A percentile compares a stretch with the other conserved stretches of the same genome.
Evolutionary conservation across 768 basidiomycete genomes (phyloP).

Genomic region (Pleurotus ostreatus): DNA sequence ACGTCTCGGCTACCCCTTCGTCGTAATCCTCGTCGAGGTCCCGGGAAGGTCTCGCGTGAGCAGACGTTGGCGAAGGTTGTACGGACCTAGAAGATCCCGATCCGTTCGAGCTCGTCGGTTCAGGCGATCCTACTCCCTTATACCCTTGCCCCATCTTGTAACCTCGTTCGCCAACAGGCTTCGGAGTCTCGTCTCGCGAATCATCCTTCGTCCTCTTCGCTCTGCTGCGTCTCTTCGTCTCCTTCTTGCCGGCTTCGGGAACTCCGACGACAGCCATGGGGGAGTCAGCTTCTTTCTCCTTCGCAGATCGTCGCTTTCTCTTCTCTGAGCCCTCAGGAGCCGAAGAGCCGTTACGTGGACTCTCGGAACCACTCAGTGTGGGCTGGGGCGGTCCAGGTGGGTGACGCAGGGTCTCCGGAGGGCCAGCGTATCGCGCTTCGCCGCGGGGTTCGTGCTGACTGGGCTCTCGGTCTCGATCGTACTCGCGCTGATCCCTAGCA

Average conservation of each 20-base stretch:
- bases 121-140: constrained; percentile 48
- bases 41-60: constrained; percentile 55
- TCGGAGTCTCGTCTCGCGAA: constrained; percentile 41
- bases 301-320: constrained; percentile 41
- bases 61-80: constrained; percentile 69
- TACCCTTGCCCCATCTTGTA: constrained; percentile 27
- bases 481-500: constrained; percentile 43
- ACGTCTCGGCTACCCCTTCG: constrained; percentile 76
- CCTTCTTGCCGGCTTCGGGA: constrained; percentile 49
- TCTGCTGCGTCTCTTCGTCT: constrained; percentile 39
- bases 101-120: constrained; percentile 61
- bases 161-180: constrained; percentile 24
- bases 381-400: constrained; percentile 24
- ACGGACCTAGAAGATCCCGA: constrained; percentile 62
- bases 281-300: constrained; percentile 43
- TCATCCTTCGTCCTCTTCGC: constrained; percentile 42
- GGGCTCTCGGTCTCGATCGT: constrained; percentile 34
- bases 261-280: constrained; percentile 19
- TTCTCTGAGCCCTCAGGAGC: constrained; percentile 33
- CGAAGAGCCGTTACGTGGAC: constrained; percentile 38
- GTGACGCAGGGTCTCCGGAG: constrained; percentile 41
- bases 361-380: constrained; percentile 52
- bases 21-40: constrained; percentile 92
- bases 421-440: constrained; percentile 36
- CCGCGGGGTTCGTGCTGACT: constrained; percentile 17